Base-by-base conservation (phyloP, 1,284 basidiomycete genomes). In the Marasmius fiardii region DNA sequence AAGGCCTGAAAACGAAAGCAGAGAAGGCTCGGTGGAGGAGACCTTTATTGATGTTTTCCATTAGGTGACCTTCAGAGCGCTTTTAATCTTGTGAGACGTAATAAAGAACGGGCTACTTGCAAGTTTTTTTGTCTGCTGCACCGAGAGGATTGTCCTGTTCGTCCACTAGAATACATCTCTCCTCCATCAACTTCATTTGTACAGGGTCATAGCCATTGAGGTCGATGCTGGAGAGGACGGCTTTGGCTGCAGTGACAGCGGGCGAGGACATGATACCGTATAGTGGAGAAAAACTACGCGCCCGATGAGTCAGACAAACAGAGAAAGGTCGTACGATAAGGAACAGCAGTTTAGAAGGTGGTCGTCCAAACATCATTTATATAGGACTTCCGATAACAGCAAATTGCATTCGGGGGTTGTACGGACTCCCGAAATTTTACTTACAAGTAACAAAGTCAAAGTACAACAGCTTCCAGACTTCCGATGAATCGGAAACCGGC, bases 1-100 rank as follows among this genome's bases (percentile, higher is more conserved):
- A 84, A 0, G 97, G 96, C 50, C 95, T 82, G 78, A 99, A 99
- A 60, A 99, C 83, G 72, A 99, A 99, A 44, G 90, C 94, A 61
- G 95, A 98, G 77, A 99, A 99, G 11, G 97, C 97, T 56, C 97
- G 92, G 73, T 99, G 97, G 34, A 99, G 83, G 28, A 99, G 83
- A 26, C 95, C 95, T 66, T 91, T 88, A 71, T 90, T 86, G 70
- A 99, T 99, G 73, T 97, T 97, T 71, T 90, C 87, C 96, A 99
- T 99, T 52, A 99, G 77, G 75, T 99, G 97, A 70, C 95, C 95
- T 95, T 24, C n/a, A 45, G 31, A 43, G 12, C 14, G 12, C n/a
- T 21, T 11, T 39, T 20, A 26, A 33, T 1, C 26, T 20, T 11
- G 47, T 8, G 28, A 12, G 47, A 33, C 7, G 51, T 37, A 43